phyloP scores from a whole-genome alignment of 1,139 yeast genomes.

The Nakaseomyces glabratus region DNA sequence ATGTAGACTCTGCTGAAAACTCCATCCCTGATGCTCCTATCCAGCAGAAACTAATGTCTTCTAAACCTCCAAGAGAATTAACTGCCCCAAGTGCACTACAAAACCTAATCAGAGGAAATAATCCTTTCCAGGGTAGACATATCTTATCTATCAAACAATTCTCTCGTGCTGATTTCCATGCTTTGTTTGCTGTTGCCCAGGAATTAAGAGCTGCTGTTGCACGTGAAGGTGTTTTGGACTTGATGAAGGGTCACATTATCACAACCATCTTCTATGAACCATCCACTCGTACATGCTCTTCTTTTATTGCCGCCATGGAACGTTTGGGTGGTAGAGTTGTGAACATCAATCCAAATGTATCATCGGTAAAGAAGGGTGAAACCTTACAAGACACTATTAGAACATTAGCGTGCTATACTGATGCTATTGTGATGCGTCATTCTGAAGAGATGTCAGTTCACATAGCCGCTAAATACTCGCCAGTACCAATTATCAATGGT shows the following conservation, averaged over 20 bases:
- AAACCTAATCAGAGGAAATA: constrained; percentile 67
- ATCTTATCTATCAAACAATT: constrained; percentile 84
- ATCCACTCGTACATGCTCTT: constrained; percentile 90
- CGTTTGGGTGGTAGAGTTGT: constrained; percentile 98
- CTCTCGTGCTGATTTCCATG: constrained; percentile 78
- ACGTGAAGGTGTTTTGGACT: constrained; percentile 88
- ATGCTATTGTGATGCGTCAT: constrained; percentile 95
- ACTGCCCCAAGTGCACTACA: constrained; percentile 72
- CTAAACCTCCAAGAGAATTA: constrained; percentile 58
- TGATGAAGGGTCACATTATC: constrained; percentile 81
- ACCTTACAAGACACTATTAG: constrained; percentile 94
- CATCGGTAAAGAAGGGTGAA: constrained; percentile 97
- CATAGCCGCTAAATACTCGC: constrained; percentile 92
- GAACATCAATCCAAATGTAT: constrained; percentile 70
- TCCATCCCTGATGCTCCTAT: constrained; percentile 46
- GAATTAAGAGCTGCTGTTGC: constrained; percentile 97
- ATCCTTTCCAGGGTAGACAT: constrained; percentile 82
- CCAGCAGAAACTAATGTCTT: constrained; percentile 50
- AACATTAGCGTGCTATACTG: constrained; percentile 90
- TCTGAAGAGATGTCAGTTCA: constrained; percentile 88
- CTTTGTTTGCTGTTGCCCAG: constrained; percentile 92
- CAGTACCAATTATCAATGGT: constrained; percentile 94
- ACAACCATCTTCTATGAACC: constrained; percentile 98
- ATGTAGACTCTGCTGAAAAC: constrained; percentile 39
- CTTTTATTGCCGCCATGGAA: constrained; percentile 99